A percentile compares a stretch with the other conserved stretches of the same genome.
Evolutionary conservation across 257 asterid genomes (phyloP).

Genomic region (Vinca minor): DNA sequence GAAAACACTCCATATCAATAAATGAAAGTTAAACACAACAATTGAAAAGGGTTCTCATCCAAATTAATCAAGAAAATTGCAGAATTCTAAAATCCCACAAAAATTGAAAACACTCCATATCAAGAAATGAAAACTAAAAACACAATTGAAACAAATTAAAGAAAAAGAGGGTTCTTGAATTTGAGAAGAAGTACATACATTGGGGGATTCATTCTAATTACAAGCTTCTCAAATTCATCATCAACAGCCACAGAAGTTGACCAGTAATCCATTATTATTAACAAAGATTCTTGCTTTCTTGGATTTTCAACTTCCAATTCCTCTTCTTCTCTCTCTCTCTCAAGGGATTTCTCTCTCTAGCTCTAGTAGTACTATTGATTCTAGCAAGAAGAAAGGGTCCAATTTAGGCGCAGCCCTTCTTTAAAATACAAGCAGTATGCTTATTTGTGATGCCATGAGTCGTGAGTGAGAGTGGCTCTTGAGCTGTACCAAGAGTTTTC

Average conservation of each 20-base stretch:
- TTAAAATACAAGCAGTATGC: constrained; percentile 4
- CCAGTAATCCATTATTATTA: constrained; percentile 49
- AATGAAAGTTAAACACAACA: not conserved
- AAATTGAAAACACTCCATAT: too few species aligned
- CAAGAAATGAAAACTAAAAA: not conserved
- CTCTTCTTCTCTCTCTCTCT: not conserved
- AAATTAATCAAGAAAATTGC: too few species aligned
- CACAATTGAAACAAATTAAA: not conserved
- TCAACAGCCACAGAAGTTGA: constrained; percentile 47
- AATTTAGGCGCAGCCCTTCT: constrained; percentile 8
- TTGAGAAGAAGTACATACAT: constrained; percentile 34
- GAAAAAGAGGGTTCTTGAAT: too few species aligned
- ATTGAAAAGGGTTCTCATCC: too few species aligned
- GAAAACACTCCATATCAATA: not conserved
- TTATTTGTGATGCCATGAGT: constrained; percentile 14
- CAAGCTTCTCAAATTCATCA: constrained; percentile 79
- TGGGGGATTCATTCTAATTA: constrained; percentile 71
- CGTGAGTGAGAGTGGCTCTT: constrained; percentile 32
- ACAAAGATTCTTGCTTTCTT: not conserved
- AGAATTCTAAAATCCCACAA: too few species aligned
- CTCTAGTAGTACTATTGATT: not conserved
- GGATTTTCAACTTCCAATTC: too few species aligned
- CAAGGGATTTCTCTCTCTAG: too few species aligned
- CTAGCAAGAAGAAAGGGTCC: constrained; percentile 6
- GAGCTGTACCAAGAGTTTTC: constrained; percentile 30